Evolutionary conservation across 257 asterid species (phyloP), one percentile per base, ranked within the genome.

Genomic region (Solanum paucissectum): DNA sequence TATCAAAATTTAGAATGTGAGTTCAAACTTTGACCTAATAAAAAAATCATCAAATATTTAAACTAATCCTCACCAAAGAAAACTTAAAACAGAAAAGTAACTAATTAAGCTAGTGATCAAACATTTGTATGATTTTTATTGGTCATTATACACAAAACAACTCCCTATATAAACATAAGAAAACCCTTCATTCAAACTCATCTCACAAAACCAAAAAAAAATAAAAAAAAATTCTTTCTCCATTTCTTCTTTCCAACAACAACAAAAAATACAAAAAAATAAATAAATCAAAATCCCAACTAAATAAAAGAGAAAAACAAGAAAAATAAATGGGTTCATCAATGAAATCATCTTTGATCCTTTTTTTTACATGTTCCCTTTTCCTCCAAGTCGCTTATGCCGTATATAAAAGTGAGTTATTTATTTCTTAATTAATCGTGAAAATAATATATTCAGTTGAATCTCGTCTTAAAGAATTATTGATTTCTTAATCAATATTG

Each of bases 271-370:
- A 16, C 32, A 84, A 66, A 84, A 83, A 34, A 69, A 29, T 29
- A 29, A 7, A 74, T 0, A 6, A 6, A 18, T 55, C 10, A 21
- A 62, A 11, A 32, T 36, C 18, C n/a, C 83, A 38, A 6, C 33
- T 5, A 75, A 38, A 76, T 2, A 23, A 76, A 75, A 75, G 9
- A 88, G 44, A 27, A 71, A 25, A 29, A 85, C 14, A 86, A 25
- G 64, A 37, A 89, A 21, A 8, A 49, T 14, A 52, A 88, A 93
- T 94, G 96, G 91, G 90, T 77, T 89, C 93, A 84, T 88, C 98
- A 77, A 87, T 90, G 79, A 93, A 91, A 86, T 37, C 91, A 46
- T n/a, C 90, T 4, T 86, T 93, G 81, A n/a, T 91, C 86, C 74
- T 92, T 73, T 89, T 88, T 89, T 83, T 91, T 55, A 90, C 92